Evolutionary conservation across 768 basidiomycete species (phyloP).

Genomic region (Chalciporus pseudorubinellus): DNA sequence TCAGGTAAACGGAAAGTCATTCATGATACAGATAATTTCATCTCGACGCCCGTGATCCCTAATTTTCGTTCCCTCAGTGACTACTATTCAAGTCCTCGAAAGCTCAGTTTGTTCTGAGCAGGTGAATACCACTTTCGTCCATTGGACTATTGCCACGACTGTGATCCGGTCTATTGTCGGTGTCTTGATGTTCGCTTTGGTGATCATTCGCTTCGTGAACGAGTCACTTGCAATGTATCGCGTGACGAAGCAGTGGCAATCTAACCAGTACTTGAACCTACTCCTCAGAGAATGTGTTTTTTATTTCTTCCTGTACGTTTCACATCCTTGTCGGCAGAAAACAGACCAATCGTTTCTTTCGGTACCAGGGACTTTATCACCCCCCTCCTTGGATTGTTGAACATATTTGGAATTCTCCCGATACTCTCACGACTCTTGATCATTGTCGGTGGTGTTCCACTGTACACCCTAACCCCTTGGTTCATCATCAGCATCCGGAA

Average conservation of each 20-base stretch:
- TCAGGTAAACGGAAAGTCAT: background rate
- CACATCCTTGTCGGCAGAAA: background rate
- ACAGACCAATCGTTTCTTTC: background rate
- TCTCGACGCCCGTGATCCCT: background rate
- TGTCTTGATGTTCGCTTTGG: background rate
- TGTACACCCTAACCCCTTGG: background rate
- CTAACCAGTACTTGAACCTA: background rate
- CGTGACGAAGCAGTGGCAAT: background rate
- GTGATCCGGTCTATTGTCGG: background rate
- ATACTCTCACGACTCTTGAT: background rate
- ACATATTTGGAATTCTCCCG: background rate
- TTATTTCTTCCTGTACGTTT: background rate
- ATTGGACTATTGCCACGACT: background rate
- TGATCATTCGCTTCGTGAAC: background rate
- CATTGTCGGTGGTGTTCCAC: background rate
- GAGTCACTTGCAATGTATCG: conserved; percentile 3
- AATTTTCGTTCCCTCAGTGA: background rate
- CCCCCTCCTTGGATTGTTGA: background rate
- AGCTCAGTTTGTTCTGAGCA: background rate
- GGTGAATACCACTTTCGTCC: background rate
- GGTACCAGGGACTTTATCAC: background rate
- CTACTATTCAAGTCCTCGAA: background rate
- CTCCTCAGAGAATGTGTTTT: background rate
- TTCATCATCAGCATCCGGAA: conserved; percentile 5
- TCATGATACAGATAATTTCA: background rate